Evolutionary conservation across 495 filamentous ascomycete species (phyloP), one percentile per base, ranked within the genome.

Genomic region (Jackrogersella multiformis): DNA sequence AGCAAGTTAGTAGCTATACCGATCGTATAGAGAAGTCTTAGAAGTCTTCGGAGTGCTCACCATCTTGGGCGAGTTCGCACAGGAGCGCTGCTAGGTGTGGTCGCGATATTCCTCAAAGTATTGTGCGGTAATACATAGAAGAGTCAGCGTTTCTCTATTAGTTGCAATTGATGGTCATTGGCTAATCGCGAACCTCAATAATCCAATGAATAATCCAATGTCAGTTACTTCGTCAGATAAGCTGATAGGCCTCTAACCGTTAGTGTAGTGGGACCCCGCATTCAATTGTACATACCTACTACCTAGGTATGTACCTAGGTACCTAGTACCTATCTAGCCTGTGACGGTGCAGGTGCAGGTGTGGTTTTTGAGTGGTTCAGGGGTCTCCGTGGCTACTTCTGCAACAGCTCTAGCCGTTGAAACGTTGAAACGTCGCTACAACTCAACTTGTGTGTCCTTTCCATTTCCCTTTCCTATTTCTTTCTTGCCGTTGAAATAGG

Each of bases 381-480:
- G 66, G 66, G 66, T 69, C 38, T 65, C 38, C 52, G 35, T 15
- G 36, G 13, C 18, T 10, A 10, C 23, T 46, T 24, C 57, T 65
- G 59, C 54, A 28, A 61, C 56, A 65, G 56, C 60, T 63, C 46
- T 32, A 39, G 23, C 12, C 41, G 10, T 42, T 42, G 20, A 45
- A 45, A 49, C 26, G 44, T 41, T 69, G 66, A 70, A 66, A 64
- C 61, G 66, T 58, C 49, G 67, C 60, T 64, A 64, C 28, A 66
- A 65, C 54, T 66, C 56, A 66, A 56, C 60, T 64, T 69, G 56
- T 70, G 52, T 70, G 67, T 70, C 67, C 67, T 70, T 66, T 66
- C 39, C 42, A 41, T 23, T 55, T 23, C 42, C 18, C 56, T 20
- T 49, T 56, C 16, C 34, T 60, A 32, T 53, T 53, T 26, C 28